Conservation (phyloP, 1,284 basidiomycete genomes). For the Apiotrichum akiyoshidainum region DNA sequence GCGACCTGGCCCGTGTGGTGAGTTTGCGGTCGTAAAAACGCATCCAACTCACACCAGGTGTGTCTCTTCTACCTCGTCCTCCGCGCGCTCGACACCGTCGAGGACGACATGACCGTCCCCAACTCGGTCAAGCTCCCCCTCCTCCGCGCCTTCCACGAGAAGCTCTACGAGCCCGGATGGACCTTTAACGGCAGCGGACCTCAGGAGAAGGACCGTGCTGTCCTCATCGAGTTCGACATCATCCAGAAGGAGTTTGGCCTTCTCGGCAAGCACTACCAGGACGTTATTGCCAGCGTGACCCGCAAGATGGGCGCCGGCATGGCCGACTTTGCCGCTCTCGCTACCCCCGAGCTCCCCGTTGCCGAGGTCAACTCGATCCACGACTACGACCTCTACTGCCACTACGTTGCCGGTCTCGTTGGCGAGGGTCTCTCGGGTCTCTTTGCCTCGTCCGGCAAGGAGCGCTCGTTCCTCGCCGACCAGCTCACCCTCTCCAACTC, state of each 20-base stretch:
- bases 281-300: conserved; percentile 77
- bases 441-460: conserved; percentile 83
- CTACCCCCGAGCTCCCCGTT: conserved; percentile 64
- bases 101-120: conserved; percentile 96
- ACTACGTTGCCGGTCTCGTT: conserved; percentile 96
- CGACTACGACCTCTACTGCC: conserved; percentile 96
- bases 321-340: conserved; percentile 88
- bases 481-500: conserved; percentile 88
- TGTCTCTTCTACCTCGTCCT: conserved; percentile 95
- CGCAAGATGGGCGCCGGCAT: conserved; percentile 89
- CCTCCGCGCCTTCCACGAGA: conserved; percentile 77
- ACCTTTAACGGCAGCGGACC: conserved; percentile 78
- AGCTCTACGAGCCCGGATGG: conserved; percentile 82
- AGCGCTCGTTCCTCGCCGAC: conserved; percentile 68
- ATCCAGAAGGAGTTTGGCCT: conserved; percentile 78
- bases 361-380: conserved; percentile 67
- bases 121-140: conserved; percentile 82
- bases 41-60: conserved; percentile 57
- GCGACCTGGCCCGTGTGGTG: conserved; percentile 86
- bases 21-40: conserved; percentile 46
- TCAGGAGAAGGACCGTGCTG: conserved; percentile 82
- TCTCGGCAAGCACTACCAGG: conserved; percentile 70
- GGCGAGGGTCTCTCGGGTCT: conserved; percentile 92
- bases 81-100: conserved; percentile 89
- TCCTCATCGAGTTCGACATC: conserved; percentile 80